Evolutionary conservation across 2,329 filamentous ascomycete genomes (phyloP).

Genomic region (Cytospora leucostoma): DNA sequence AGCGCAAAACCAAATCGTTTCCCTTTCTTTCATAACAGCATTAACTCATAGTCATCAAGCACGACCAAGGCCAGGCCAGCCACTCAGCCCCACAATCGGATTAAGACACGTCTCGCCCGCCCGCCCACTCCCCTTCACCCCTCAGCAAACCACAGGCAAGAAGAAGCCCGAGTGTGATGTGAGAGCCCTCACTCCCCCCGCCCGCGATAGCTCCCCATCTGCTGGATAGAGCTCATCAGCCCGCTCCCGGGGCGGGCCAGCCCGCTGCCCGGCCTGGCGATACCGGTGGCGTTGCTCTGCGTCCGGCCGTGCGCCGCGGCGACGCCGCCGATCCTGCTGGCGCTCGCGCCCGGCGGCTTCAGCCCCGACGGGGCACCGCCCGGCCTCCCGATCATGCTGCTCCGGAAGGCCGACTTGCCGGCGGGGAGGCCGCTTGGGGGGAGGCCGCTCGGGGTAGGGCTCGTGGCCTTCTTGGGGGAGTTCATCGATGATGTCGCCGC

Average conservation of each 20-base stretch:
- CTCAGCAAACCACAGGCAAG: not conserved
- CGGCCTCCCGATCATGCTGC: slow-evolving; percentile 46
- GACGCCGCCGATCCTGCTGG: slow-evolving; percentile 51
- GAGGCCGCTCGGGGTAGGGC: not conserved
- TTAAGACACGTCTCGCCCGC: slow-evolving; percentile 1
- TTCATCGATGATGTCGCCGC: slow-evolving; percentile 24
- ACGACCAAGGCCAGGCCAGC: not conserved
- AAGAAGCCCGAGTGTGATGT: not conserved
- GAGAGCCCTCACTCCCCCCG: slow-evolving; percentile 38
- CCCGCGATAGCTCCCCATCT: slow-evolving; percentile 70
- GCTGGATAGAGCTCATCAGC: slow-evolving; percentile 83
- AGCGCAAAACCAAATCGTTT: slow-evolving; percentile 2
- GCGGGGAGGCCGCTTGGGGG: slow-evolving; percentile 30
- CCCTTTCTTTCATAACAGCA: slow-evolving; percentile 19
- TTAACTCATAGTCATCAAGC: slow-evolving; percentile 24
- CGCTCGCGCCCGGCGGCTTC: slow-evolving; percentile 58
- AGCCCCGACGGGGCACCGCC: slow-evolving; percentile 56
- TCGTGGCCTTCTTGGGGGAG: slow-evolving; percentile 23
- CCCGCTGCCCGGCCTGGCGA: slow-evolving; percentile 54
- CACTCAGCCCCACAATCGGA: not conserved
- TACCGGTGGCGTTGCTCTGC: slow-evolving; percentile 45
- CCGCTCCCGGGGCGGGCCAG: slow-evolving; percentile 58
- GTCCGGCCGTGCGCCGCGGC: slow-evolving; percentile 45
- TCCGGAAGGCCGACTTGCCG: slow-evolving; percentile 47
- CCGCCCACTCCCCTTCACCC: not conserved